phyloP scores from a whole-genome alignment of 2,329 filamentous ascomycete genomes.

The Botrytis medusae region DNA sequence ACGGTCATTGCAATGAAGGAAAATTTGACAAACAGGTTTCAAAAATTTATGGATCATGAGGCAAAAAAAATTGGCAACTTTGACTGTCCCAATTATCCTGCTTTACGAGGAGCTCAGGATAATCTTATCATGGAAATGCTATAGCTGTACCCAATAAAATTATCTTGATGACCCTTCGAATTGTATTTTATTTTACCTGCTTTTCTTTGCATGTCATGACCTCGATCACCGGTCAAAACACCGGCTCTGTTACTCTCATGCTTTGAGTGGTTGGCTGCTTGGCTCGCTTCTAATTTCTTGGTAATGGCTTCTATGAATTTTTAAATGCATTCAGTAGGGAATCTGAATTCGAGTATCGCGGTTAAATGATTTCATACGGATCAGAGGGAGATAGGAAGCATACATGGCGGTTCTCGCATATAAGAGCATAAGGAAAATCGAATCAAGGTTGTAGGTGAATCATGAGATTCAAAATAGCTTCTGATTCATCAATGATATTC shows the following conservation, averaged over 20 bases:
- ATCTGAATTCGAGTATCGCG: not conserved
- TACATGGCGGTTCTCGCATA: not conserved
- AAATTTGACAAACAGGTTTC: not conserved
- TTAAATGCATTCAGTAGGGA: not conserved
- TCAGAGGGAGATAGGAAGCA: not conserved
- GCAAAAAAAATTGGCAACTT: not conserved
- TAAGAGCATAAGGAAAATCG: accelerated
- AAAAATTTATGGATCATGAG: not conserved
- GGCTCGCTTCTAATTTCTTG: accelerated
- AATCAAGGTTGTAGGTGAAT: accelerated
- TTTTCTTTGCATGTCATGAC: not conserved
- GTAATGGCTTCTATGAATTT: not conserved
- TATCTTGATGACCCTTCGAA: not conserved
- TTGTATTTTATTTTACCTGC: not conserved
- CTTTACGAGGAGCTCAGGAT: accelerated
- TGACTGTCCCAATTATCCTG: not conserved
- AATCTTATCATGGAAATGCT: accelerated
- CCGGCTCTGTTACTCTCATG: not conserved
- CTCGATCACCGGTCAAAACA: not conserved
- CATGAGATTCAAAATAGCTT: not conserved
- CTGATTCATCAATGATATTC: not conserved
- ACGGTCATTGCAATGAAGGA: accelerated
- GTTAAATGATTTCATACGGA: not conserved
- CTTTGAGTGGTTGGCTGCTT: not conserved
- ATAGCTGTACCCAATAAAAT: accelerated